Percentiles rank a stretch among this genome's conserved stretches.
These are phyloP conservation scores for Ophiocordyceps camponoti-leonardi DNA, from an alignment of 2,329 filamentous ascomycete genomes.

Conservation along the genomic window DNA sequence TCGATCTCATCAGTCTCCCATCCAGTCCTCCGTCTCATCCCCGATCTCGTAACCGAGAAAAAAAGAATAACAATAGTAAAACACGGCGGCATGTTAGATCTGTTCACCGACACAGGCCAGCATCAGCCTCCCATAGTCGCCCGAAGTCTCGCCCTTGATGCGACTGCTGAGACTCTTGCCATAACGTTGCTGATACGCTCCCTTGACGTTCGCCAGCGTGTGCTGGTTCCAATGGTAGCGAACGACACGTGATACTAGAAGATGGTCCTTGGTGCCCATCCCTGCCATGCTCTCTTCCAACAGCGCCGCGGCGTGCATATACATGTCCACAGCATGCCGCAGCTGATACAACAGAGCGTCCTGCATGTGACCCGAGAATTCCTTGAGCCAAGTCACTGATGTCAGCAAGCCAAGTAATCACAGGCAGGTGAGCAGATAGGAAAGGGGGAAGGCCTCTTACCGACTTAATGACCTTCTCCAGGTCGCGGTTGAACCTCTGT, in stretches of 20 bases:
- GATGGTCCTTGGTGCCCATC: constrained; percentile 67
- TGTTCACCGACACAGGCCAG: constrained; percentile 44
- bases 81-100: no score
- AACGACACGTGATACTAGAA: constrained; percentile 63
- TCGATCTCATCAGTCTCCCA: no score
- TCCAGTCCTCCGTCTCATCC: no score
- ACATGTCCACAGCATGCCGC: constrained; percentile 59
- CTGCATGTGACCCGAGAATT: constrained; percentile 89
- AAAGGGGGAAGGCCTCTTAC: constrained; percentile 18
- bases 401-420: not conserved
- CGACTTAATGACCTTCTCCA: constrained; percentile 59
- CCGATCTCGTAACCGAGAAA: no score
- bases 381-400: constrained; percentile 18
- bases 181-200: constrained; percentile 58
- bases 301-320: constrained; percentile 63
- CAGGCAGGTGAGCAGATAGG: no score
- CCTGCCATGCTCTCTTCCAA: constrained; percentile 84
- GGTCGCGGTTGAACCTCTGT: constrained; percentile 48
- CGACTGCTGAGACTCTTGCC: constrained; percentile 47
- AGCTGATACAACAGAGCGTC: constrained; percentile 67
- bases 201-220: constrained; percentile 61
- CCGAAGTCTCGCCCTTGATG: constrained; percentile 69
- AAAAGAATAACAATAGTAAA: no score
- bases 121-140: constrained; percentile 65
- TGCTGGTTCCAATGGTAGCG: constrained; percentile 67